These are phyloP conservation scores for Spizellomyces punctatus DNA, from an alignment of 192 early-diverging fungal species.

Conservation along the genomic window DNA sequence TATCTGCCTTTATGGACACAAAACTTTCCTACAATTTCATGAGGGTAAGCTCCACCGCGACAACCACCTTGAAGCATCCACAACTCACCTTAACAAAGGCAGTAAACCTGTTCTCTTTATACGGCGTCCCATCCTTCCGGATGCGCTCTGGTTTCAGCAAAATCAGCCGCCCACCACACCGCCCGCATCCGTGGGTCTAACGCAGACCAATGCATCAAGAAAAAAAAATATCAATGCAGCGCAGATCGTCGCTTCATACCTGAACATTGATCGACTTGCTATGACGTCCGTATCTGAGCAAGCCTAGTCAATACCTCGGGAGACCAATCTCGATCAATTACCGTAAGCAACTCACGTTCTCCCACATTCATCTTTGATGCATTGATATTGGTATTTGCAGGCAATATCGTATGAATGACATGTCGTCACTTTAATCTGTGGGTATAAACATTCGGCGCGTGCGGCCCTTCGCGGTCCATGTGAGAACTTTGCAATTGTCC, in stretches of 20 bases:
- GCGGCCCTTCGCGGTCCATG: slow-evolving; percentile 19
- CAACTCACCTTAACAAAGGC: slow-evolving; percentile 37
- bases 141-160: slow-evolving; percentile 15
- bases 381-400: slow-evolving; percentile 39
- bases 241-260: no score
- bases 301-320: neutral
- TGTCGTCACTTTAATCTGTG: slow-evolving; percentile 36
- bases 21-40: slow-evolving; percentile 18
- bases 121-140: slow-evolving; percentile 43
- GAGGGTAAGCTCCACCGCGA: neutral
- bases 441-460: slow-evolving; percentile 12
- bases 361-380: slow-evolving; percentile 12
- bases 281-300: slow-evolving; percentile 44
- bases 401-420: slow-evolving; percentile 46
- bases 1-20: slow-evolving; percentile 1
- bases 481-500: neutral
- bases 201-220: no score
- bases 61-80: neutral
- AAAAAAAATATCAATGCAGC: no score
- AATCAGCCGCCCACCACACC: slow-evolving; percentile 19
- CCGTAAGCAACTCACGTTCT: slow-evolving; percentile 1
- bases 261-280: slow-evolving; percentile 44
- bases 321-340: neutral
- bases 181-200: slow-evolving; percentile 31
- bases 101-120: slow-evolving; percentile 28